Conservation (phyloP, 306 rosid species). For the Hippophae rhamnoides region DNA sequence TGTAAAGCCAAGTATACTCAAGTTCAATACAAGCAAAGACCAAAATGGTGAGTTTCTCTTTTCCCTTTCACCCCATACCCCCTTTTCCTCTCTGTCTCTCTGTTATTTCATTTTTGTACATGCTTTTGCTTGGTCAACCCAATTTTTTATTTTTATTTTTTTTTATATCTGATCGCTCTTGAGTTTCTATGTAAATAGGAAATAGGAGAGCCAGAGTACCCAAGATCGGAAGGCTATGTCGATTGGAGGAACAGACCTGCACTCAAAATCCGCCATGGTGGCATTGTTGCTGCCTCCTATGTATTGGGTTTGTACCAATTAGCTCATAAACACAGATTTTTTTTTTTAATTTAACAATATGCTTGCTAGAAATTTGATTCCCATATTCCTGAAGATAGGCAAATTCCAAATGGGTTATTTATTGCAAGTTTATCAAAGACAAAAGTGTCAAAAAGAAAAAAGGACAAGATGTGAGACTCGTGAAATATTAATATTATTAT, state of each 20-base stretch:
- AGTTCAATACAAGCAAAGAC: too few relatives aligned
- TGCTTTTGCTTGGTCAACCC: slow-evolving; percentile 18
- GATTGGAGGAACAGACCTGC: slow-evolving; percentile 80
- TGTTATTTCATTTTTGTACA: not conserved
- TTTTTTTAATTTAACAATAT: not conserved
- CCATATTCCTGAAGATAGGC: too few relatives aligned
- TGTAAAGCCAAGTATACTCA: too few relatives aligned
- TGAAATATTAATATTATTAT: too few relatives aligned
- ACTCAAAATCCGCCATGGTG: slow-evolving; percentile 64
- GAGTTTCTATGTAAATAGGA: slow-evolving; percentile 27
- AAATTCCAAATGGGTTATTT: too few relatives aligned
- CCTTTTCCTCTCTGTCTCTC: not conserved
- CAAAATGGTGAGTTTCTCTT: not conserved
- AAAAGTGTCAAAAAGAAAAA: too few relatives aligned
- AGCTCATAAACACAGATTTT: not conserved
- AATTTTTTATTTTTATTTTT: not conserved
- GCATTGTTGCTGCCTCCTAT: slow-evolving; percentile 79
- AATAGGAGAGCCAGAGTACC: slow-evolving; percentile 28
- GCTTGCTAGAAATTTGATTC: not conserved
- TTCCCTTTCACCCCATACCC: not conserved
- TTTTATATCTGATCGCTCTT: not conserved
- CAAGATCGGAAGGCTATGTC: slow-evolving; percentile 77
- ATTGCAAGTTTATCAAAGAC: too few relatives aligned
- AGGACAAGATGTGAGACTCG: too few relatives aligned
- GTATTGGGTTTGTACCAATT: slow-evolving; percentile 50